Base-by-base conservation (phyloP, 2,329 filamentous ascomycete genomes). In the Talaromyces sp. region DNA sequence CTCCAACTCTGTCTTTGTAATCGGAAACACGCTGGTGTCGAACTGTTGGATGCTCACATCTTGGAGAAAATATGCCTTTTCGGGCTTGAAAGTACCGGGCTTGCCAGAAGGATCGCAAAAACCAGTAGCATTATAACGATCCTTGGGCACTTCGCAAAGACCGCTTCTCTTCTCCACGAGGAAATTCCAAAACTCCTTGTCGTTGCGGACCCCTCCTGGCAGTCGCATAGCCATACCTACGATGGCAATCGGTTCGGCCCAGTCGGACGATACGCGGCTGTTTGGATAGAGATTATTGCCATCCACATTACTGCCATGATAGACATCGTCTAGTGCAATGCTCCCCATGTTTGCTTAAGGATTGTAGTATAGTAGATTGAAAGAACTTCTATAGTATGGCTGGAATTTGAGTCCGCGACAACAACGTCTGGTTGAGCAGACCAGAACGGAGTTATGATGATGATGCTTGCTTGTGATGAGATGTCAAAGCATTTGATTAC, bases 11-110 rank as follows among this genome's bases (percentile, higher is more conserved):
- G 67, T 70, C 39, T 77, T 69, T 2, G 72, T 70, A 62, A 76
- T 78, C 64, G 78, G 75, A 27, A 78, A 72, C 14, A 37, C 39
- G 2, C 35, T 64, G 0, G 72, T 68, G 45, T 76, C 69, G n/a
- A 54, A 24, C 10, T 41, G n/a, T 31, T 43, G 16, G 56, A 59
- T 22, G 3, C 10, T 24, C 7, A 41, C 39, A 33, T 75, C 72
- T 0, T 70, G 54, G 1, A 78, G 68, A 41, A 75, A 76, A 50
- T 77, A 69, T 13, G 67, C 70, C 19, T 69, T 57, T 11, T 68
- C 5, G n/a, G 60, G 61, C 8, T 22, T 54, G 22, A 63, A n/a
- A 37, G 43, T 52, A 27, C 56, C 13, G 19, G 16, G 24, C 22
- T 58, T 64, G 3, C 52, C 62, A 22, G 37, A 41, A 24, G 54